Evolutionary conservation across 352 stramenopile genomes (phyloP).

Genomic region (Phytophthora kernoviae): DNA sequence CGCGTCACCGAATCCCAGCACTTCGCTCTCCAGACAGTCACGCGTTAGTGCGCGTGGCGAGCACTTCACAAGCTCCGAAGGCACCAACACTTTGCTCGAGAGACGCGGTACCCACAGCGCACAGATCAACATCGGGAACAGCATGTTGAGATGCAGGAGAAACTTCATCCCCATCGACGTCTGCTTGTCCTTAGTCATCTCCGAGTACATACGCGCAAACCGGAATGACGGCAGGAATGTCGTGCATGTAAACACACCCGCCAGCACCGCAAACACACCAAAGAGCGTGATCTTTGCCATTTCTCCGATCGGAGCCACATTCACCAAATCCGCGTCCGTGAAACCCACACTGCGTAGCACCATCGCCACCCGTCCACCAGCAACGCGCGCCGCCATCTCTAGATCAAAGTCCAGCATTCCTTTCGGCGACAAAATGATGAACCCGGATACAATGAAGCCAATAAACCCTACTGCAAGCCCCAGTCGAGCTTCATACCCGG

Average conservation of each 20-base stretch:
- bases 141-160: slow-evolving; percentile 74
- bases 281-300: slow-evolving; percentile 39
- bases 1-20: slow-evolving; percentile 19
- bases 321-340: slow-evolving; percentile 59
- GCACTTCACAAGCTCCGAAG: slow-evolving; percentile 52
- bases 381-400: slow-evolving; percentile 44
- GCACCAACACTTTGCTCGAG: slow-evolving; percentile 51
- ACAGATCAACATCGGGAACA: slow-evolving; percentile 60
- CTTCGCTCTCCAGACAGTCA: slow-evolving; percentile 57
- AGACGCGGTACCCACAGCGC: slow-evolving; percentile 66
- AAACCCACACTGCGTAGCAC: slow-evolving; percentile 64
- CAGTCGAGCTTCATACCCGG: slow-evolving; percentile 65
- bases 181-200: slow-evolving; percentile 59
- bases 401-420: slow-evolving; percentile 72
- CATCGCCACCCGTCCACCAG: slow-evolving; percentile 49
- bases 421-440: slow-evolving; percentile 66
- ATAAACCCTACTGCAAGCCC: slow-evolving; percentile 58
- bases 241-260: slow-evolving; percentile 63
- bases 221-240: slow-evolving; percentile 74
- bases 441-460: slow-evolving; percentile 61
- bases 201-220: slow-evolving; percentile 81
- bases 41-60: slow-evolving; percentile 42
- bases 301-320: slow-evolving; percentile 40
- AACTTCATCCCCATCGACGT: slow-evolving; percentile 38
- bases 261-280: slow-evolving; percentile 39